Evolutionary conservation across 805 yeast species (phyloP).

Genomic region (Myxozyma neotropica): DNA sequence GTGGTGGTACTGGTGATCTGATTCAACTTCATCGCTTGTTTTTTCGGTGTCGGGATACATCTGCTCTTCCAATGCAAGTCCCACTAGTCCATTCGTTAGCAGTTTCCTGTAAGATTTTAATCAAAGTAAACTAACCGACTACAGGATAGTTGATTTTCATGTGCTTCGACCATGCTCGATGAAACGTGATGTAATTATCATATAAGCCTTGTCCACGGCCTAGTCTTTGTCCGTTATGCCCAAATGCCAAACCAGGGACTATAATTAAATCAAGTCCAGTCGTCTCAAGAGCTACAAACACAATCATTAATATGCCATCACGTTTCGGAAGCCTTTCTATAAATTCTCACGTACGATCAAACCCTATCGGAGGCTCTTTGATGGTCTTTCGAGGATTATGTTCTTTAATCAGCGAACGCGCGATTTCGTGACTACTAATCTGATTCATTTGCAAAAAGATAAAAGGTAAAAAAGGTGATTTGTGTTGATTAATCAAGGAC

Average conservation of each 20-base stretch:
- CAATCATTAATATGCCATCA: too few relatives aligned
- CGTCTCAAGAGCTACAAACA: conserved; percentile 32
- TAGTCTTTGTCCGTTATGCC: conserved; percentile 54
- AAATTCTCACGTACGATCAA: neutral
- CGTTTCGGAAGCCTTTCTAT: too few relatives aligned
- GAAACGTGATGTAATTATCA: conserved; percentile 69
- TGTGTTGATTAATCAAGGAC: neutral
- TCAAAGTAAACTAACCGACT: conserved; percentile 25
- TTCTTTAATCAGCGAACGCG: neutral
- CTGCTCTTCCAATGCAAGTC: conserved; percentile 69
- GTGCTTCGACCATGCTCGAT: conserved; percentile 42
- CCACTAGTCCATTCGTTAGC: conserved; percentile 47
- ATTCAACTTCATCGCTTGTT: neutral
- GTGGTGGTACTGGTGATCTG: neutral
- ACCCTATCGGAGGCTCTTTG: conserved; percentile 2
- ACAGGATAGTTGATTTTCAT: conserved; percentile 33
- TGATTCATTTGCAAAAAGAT: neutral
- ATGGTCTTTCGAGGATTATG: neutral
- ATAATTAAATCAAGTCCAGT: conserved; percentile 68
- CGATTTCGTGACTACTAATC: conserved; percentile 1
- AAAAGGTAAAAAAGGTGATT: neutral
- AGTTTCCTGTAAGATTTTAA: conserved; percentile 3
- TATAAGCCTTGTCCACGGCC: conserved; percentile 96
- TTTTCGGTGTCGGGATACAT: conserved; percentile 36
- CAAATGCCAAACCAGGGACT: conserved; percentile 86